These are phyloP conservation scores for Botrytis porri DNA, from an alignment of 2,329 filamentous ascomycete species.

Conservation along the genomic window DNA sequence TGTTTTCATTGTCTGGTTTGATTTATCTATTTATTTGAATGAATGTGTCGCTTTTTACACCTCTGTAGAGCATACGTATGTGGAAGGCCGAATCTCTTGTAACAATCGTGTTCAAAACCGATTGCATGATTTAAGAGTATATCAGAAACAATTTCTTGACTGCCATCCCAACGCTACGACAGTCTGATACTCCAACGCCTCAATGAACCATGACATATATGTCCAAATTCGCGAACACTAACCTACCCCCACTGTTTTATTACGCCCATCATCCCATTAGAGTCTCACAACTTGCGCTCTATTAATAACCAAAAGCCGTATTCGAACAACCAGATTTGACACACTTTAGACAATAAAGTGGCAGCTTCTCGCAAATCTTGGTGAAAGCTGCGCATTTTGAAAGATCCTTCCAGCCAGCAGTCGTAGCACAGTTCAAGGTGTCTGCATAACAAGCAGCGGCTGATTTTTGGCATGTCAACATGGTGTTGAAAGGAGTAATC, in stretches of 20 bases:
- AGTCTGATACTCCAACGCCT: background rate
- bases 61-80: background rate
- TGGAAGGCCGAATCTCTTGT: background rate
- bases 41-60: background rate
- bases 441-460: conserved; percentile 14
- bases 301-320: conserved; percentile 10
- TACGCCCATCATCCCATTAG: background rate
- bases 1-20: background rate
- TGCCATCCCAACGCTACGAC: conserved; percentile 10
- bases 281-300: background rate
- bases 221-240: background rate
- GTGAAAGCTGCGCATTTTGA: conserved; percentile 4
- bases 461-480: conserved; percentile 16
- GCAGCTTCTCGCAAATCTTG: conserved; percentile 11
- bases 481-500: conserved; percentile 2
- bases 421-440: conserved; percentile 1
- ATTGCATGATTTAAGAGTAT: conserved; percentile 8
- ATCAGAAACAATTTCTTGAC: conserved; percentile 2
- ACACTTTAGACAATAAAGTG: conserved; percentile 12
- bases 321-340: conserved; percentile 4
- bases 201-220: background rate
- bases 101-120: background rate
- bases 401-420: background rate
- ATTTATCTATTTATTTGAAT: background rate
- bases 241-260: background rate